phyloP scores from a whole-genome alignment of 2,329 filamentous ascomycete species.

The Microsporum audouinii region DNA sequence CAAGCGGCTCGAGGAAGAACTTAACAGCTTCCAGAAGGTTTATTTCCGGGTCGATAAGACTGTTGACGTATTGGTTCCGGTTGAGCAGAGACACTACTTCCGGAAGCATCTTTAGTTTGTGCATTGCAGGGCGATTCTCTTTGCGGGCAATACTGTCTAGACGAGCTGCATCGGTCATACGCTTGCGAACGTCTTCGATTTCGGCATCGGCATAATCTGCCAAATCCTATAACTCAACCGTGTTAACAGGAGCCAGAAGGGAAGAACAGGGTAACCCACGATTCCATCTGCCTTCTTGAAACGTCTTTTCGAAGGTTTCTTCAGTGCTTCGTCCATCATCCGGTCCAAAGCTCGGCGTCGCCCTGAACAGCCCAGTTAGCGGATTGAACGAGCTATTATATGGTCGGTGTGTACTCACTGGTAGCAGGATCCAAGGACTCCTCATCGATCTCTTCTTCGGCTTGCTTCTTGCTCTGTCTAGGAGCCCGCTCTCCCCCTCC shows the following conservation, averaged over 20 bases:
- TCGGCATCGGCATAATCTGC: slow-evolving; percentile 84
- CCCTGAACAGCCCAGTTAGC: slow-evolving; percentile 30
- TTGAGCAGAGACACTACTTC: slow-evolving; percentile 82
- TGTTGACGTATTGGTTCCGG: slow-evolving; percentile 68
- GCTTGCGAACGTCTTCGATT: slow-evolving; percentile 73
- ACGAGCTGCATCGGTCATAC: slow-evolving; percentile 84
- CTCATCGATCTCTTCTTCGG: slow-evolving; percentile 56
- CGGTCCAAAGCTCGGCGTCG: slow-evolving; percentile 72
- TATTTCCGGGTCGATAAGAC: slow-evolving; percentile 83
- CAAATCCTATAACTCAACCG: slow-evolving; percentile 52
- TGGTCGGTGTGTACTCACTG: slow-evolving; percentile 41
- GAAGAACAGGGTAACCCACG: slow-evolving; percentile 41
- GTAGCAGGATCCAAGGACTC: slow-evolving; percentile 75
- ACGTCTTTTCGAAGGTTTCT: slow-evolving; percentile 62
- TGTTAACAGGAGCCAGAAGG: slow-evolving; percentile 18
- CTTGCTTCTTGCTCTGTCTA: slow-evolving; percentile 41
- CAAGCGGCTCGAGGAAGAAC: slow-evolving; percentile 92
- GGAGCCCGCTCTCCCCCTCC: slow-evolving; percentile 23
- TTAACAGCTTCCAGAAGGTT: slow-evolving; percentile 91
- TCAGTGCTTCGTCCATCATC: slow-evolving; percentile 78
- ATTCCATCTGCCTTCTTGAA: slow-evolving; percentile 75
- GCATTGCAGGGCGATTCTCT: slow-evolving; percentile 66
- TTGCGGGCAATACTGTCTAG: slow-evolving; percentile 74
- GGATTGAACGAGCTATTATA: neutral
- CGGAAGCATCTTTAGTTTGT: slow-evolving; percentile 88